Evolutionary conservation across 441 rosid species (phyloP), one percentile per base, ranked within the genome.

Genomic region (Adansonia gregorii): DNA sequence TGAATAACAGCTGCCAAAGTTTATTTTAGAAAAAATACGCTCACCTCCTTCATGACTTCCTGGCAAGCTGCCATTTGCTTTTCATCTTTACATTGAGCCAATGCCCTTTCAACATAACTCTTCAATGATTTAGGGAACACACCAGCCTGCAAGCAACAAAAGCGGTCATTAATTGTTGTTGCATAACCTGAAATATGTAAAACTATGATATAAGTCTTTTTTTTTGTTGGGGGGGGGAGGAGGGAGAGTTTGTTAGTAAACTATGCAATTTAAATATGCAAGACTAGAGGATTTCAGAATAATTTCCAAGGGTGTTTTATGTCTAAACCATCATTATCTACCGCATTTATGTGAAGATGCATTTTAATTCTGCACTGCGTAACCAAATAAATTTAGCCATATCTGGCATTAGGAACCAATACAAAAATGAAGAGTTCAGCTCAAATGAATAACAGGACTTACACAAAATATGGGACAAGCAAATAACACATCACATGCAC

Each of bases 51-150:
- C 91, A 97, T 77, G 74, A 90, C 84, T 64, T 76, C 92, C 84
- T 89, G 92, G 77, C 91, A 93, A 82, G 92, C 96, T 78, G 77
- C 86, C 63, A 81, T 86, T 80, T 90, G 91, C 76, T 86, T 82
- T 52, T 97, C 97, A 90, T 83, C 90, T 82, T 88, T 88, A 86
- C 98, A 93, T 51, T 90, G 94, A 80, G 87, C 87, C 76, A 94
- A 79, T 81, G 92, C 98, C 81, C 97, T 97, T 86, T 94, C 98
- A 75, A 92, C 98, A 83, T 89, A 97, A 78, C 87, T 90, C 52
- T 90, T 84, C 46, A 97, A 85, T 5, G 99, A 92, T 80, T 85
- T 88, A 0, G 97, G 99, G 78, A 93, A 89, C 76, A 77, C 67
- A 61, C 88, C 91, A 86, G 89, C 87, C 99, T 97, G 88, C 82